Evolutionary conservation across 371 early-diverging fungal genomes (phyloP), one percentile per base, ranked within the genome.

Genomic region (Capillidium heterosporum): DNA sequence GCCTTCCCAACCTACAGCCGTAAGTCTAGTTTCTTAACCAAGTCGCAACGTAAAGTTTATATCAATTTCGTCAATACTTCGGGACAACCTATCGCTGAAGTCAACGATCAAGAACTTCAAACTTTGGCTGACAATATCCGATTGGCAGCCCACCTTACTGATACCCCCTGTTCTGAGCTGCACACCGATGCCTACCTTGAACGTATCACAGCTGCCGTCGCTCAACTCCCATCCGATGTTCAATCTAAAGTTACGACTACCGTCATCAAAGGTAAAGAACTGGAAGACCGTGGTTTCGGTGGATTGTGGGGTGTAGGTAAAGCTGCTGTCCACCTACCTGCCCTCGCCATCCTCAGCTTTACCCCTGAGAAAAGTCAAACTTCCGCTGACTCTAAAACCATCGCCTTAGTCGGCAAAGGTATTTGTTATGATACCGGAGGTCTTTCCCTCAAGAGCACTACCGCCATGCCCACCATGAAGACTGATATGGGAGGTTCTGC

Each of bases 391-490:
- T 24, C 47, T 7, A 50, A 50, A 31, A 50, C 17, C 17, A 50
- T 50, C 17, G 56, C 46, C 17, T 40, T 60, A 56, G 60, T 60
- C 5, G 60, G 60, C 11, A 55, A 60, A 42, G 56, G 60, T 26
- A 59, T 59, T 28, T 51, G 52, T 43, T 59, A 43, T 40, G 59
- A 59, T 43, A 59, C 52, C 43, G 59, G 59, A 5, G 59, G 59
- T 5, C 44, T 51, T 17, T 41, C 51, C 28, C 44, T 59, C 21
- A 59, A 59, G 27, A 41, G 32, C 42, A 51, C 59, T 2, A 29
- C 32, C 8, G 24, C n/a, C n/a, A 51, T 59, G 41, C 47, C 51
- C 41, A 26, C 27, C 8, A 59, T 59, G 59, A 59, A 59, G 13
- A 39, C 41, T 32, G 58, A 58, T 21, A 58, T 58, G 58, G 48